phyloP scores from a whole-genome alignment of 2,329 filamentous ascomycete species.

The Fusarium humuli region DNA sequence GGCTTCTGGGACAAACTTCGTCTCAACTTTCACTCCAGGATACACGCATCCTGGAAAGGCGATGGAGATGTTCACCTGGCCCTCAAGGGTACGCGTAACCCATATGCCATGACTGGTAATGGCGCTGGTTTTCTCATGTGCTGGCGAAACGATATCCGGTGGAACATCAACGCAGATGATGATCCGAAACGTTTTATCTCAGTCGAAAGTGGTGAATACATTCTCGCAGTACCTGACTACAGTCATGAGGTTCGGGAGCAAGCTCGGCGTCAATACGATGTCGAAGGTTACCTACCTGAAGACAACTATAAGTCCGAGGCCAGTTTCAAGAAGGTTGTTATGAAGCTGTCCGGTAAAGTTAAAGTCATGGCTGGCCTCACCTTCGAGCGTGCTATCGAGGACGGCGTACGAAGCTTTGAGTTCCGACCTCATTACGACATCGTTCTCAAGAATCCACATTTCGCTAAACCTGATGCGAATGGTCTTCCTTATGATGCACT shows the following conservation, averaged over 20 bases:
- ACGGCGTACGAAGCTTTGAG: slow-evolving; percentile 81
- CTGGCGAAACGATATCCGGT: slow-evolving; percentile 93
- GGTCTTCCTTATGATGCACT: slow-evolving; percentile 85
- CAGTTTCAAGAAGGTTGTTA: slow-evolving; percentile 97
- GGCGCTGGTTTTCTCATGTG: slow-evolving; percentile 98
- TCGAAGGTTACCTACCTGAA: slow-evolving; percentile 70
- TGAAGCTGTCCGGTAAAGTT: slow-evolving; percentile 98
- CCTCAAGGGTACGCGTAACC: slow-evolving; percentile 91
- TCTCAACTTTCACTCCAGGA: slow-evolving; percentile 90
- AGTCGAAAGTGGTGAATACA: slow-evolving; percentile 94
- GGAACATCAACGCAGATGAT: slow-evolving; percentile 84
- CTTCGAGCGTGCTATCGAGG: slow-evolving; percentile 85
- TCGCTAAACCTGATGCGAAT: slow-evolving; percentile 71
- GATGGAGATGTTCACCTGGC: slow-evolving; percentile 95
- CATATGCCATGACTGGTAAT: slow-evolving; percentile 91
- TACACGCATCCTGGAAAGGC: slow-evolving; percentile 91
- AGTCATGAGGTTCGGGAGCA: slow-evolving; percentile 84
- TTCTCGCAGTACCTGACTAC: slow-evolving; percentile 93
- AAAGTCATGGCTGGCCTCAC: slow-evolving; percentile 91
- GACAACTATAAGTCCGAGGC: slow-evolving; percentile 78
- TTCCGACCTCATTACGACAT: slow-evolving; percentile 96
- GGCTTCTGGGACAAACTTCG: slow-evolving; percentile 99
- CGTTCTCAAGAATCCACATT: slow-evolving; percentile 82
- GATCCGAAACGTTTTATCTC: slow-evolving; percentile 95
- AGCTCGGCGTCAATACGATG: slow-evolving; percentile 61